A percentile compares a stretch with the other conserved stretches of the same genome.
Conservation (phyloP, 495 filamentous ascomycete genomes). For the Aspergillus bertholletiae region DNA sequence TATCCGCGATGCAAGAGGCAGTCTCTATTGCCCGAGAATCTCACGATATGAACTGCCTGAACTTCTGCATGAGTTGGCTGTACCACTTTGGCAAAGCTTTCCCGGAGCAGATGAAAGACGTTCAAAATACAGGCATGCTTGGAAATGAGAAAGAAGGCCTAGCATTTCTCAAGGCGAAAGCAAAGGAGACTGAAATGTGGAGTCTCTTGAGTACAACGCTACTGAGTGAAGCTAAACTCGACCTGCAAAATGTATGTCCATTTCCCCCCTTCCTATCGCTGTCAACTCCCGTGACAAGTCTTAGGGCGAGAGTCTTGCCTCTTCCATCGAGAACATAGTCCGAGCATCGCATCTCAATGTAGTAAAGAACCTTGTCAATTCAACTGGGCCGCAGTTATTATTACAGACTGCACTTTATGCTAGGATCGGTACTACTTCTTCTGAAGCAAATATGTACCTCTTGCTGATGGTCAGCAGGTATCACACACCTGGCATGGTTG, state of each 20-base stretch:
- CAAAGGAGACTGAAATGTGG: conserved; percentile 87
- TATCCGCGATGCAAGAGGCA: conserved; percentile 88
- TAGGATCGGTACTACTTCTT: conserved; percentile 59
- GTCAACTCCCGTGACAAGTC: conserved; percentile 11
- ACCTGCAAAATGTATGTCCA: conserved; percentile 56
- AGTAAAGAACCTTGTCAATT: conserved; percentile 66
- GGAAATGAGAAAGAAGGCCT: conserved; percentile 79
- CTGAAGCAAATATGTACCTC: not conserved
- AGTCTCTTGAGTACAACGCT: conserved; percentile 79
- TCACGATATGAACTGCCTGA: conserved; percentile 85
- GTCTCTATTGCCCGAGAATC: conserved; percentile 89
- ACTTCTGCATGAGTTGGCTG: conserved; percentile 96
- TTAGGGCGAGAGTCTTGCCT: conserved; percentile 75
- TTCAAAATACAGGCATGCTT: conserved; percentile 67
- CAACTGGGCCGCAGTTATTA: conserved; percentile 69
- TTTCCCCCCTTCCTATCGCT: not conserved
- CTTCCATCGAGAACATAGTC: conserved; percentile 72
- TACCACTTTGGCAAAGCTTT: conserved; percentile 89
- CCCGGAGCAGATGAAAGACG: conserved; percentile 67
- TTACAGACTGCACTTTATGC: conserved; percentile 71
- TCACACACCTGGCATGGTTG: conserved; percentile 59
- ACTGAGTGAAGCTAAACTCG: conserved; percentile 80
- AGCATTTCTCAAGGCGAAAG: conserved; percentile 79
- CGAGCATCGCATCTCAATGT: conserved; percentile 81
- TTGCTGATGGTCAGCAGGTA: conserved; percentile 36